A percentile compares a stretch with the other conserved stretches of the same genome.
These are phyloP conservation scores for Cyclocybe cylindracea DNA, from an alignment of 768 basidiomycete genomes.

Conservation along the genomic window DNA sequence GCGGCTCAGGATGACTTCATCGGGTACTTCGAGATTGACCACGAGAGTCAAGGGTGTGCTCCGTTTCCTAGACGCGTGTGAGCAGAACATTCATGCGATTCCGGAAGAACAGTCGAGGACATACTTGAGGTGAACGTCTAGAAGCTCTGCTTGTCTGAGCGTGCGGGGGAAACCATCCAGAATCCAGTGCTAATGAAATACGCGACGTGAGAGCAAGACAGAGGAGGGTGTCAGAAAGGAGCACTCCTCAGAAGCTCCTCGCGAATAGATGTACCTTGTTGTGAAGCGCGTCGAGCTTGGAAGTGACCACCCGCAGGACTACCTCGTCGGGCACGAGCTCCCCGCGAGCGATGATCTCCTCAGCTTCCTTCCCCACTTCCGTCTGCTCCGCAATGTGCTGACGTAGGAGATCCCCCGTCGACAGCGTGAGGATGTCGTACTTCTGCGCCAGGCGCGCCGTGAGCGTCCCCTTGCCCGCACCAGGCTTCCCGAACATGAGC, in stretches of 20 bases:
- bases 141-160: constrained; percentile 75
- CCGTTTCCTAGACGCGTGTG: constrained; percentile 45
- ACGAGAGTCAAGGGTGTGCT: constrained; percentile 74
- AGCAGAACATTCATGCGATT: constrained; percentile 1
- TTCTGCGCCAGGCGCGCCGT: constrained; percentile 73
- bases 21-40: constrained; percentile 87
- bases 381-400: constrained; percentile 82
- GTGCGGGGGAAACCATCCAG: constrained; percentile 93
- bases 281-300: constrained; percentile 64
- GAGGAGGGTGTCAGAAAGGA: not conserved
- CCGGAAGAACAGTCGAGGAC: not conserved
- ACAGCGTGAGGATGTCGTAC: constrained; percentile 77
- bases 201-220: constrained; percentile 1
- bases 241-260: not conserved
- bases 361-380: constrained; percentile 70
- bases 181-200: constrained; percentile 73
- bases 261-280: constrained; percentile 52
- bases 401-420: constrained; percentile 83
- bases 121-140: constrained; percentile 76
- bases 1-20: constrained; percentile 79
- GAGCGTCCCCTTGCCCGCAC: constrained; percentile 85
- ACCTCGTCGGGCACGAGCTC: constrained; percentile 78
- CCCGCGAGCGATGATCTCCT: constrained; percentile 78
- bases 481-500: constrained; percentile 82
- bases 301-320: constrained; percentile 75